These are phyloP conservation scores for Annona squamosa DNA, from an alignment of 164 flowering plant genomes.

Conservation along the genomic window DNA sequence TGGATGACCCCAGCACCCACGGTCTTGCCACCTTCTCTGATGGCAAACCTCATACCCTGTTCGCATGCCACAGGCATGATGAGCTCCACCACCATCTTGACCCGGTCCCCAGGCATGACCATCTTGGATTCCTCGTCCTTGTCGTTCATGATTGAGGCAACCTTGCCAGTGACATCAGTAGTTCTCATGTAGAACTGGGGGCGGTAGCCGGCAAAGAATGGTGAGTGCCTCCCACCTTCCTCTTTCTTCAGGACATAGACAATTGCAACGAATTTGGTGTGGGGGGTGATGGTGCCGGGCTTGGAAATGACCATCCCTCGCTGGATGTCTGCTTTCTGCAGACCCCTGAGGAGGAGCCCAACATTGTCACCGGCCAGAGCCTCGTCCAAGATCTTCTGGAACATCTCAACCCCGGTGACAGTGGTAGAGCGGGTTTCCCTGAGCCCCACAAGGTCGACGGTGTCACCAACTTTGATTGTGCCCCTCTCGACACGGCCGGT, in stretches of 20 bases:
- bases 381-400: constrained; percentile 32
- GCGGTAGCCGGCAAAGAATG: constrained; percentile 27
- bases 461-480: constrained; percentile 29
- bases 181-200: constrained; percentile 39
- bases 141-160: constrained; percentile 31
- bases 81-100: constrained; percentile 34
- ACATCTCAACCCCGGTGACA: constrained; percentile 36
- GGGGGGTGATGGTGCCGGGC: constrained; percentile 32
- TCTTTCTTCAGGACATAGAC: constrained; percentile 37
- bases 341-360: constrained; percentile 27
- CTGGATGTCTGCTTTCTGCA: constrained; percentile 33
- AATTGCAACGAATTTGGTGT: constrained; percentile 26
- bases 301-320: constrained; percentile 35
- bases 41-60: constrained; percentile 37
- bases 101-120: constrained; percentile 38
- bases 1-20: constrained; percentile 35
- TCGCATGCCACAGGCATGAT: constrained; percentile 34
- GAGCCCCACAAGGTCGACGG: constrained; percentile 27
- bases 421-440: constrained; percentile 24
- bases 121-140: constrained; percentile 36
- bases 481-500: constrained; percentile 35
- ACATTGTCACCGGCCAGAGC: constrained; percentile 37
- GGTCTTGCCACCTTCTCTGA: constrained; percentile 40
- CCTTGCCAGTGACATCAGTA: constrained; percentile 34
- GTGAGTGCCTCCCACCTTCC: constrained; percentile 37